These are phyloP conservation scores for Kodamaea ohmeri DNA, from an alignment of 1,139 yeast genomes.

Conservation along the genomic window DNA sequence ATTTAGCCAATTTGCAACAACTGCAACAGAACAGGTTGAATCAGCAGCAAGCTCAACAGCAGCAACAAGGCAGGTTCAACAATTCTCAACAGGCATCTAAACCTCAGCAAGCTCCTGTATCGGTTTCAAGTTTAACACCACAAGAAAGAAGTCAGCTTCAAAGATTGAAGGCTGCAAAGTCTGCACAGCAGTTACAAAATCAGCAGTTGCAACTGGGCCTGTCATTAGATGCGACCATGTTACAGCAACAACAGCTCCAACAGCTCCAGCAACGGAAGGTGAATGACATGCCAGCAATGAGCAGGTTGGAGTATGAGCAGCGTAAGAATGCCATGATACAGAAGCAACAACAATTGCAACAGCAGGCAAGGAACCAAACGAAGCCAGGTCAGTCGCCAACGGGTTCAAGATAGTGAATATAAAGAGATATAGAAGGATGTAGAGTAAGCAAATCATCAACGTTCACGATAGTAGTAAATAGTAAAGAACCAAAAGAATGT, in stretches of 20 bases:
- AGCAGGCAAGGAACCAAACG: slow-evolving; percentile 4
- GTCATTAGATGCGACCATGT: slow-evolving; percentile 20
- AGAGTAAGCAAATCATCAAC: too few relatives aligned
- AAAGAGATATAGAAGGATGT: not conserved
- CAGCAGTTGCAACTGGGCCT: slow-evolving; percentile 18
- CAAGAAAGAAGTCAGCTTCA: slow-evolving; percentile 39
- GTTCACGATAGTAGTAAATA: too few relatives aligned
- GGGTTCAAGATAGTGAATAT: not conserved
- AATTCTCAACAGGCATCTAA: not conserved
- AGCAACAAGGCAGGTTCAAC: slow-evolving; percentile 1
- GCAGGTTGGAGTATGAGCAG: slow-evolving; percentile 31
- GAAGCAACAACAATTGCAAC: slow-evolving; percentile 25
- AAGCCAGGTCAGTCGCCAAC: not conserved
- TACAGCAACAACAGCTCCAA: slow-evolving; percentile 10
- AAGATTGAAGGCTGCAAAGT: slow-evolving; percentile 36
- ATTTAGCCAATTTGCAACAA: slow-evolving; percentile 57
- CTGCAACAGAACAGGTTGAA: slow-evolving; percentile 42
- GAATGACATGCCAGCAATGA: slow-evolving; percentile 19
- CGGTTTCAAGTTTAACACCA: slow-evolving; percentile 29
- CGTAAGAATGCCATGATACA: slow-evolving; percentile 28
- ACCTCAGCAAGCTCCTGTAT: slow-evolving; percentile 23
- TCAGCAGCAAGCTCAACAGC: slow-evolving; percentile 15
- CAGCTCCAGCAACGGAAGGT: slow-evolving; percentile 11
- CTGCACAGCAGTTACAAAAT: slow-evolving; percentile 31
- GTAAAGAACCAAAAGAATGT: too few relatives aligned